Base-by-base conservation (phyloP, 345 rosid species). In the Aquilaria sinensis region DNA sequence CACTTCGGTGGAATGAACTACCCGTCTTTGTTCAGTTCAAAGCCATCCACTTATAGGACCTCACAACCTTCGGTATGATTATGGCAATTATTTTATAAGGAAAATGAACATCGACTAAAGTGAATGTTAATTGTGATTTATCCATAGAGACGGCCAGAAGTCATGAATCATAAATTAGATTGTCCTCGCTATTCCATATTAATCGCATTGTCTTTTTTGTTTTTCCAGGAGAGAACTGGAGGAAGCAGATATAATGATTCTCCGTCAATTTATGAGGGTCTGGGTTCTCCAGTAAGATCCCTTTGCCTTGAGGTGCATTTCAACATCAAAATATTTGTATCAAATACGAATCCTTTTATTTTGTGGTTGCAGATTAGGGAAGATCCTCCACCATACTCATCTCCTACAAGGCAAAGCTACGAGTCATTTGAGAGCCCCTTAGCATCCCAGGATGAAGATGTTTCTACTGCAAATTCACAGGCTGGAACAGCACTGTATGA, bases 1-100 rank as follows among this genome's bases (percentile, higher is more conserved):
- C 99, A 94, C 82, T 90, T 94, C 73, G 92, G 99, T 71, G 99
- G 99, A 76, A 87, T 88, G 97, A 90, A 69, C 75, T 94, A 94
- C 71, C 99, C 99, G 45, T 90, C 99, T 2, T 66, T 94, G 70
- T 94, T 94, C 79, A 88, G 96, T 74, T 94, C 99, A 53, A 77
- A 80, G 75, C 97, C 96, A 54, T 72, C 88, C 49, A 71, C 76
- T 52, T 78, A 76, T 53, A 81, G 80, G 56, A 23, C 78, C 65
- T 69, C 96, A 58, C 89, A 89, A 63, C 54, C 78, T 67, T 62
- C 80, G 80, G 96, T 92, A 89, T 62, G 53, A 55, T 54, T 56
- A 63, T 45, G 48, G 64, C 64, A 70, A 31, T 56, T 56, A 14
- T 52, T 50, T 57, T 34, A 57, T 60, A 43, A n/a, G 5, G 60